Conservation (phyloP, 192 early-diverging fungal species). For the Geranomyces michiganensis region DNA sequence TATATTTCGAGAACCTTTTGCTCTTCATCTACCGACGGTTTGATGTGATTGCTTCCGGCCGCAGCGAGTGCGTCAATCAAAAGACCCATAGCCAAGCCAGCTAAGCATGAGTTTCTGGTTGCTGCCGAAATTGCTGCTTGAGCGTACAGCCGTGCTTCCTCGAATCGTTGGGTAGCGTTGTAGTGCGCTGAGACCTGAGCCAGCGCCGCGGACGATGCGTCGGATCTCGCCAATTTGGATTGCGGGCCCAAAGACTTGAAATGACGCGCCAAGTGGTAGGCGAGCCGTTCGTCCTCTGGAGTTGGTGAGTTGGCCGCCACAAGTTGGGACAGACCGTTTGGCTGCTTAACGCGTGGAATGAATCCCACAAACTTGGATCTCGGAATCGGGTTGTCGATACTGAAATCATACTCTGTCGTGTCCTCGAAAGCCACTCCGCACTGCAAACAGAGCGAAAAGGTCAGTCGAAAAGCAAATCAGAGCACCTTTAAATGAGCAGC, state of each 20-base stretch:
- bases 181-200: conserved; percentile 48
- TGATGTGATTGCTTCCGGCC: neutral
- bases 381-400: conserved; percentile 28
- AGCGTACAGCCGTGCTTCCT: conserved; percentile 57
- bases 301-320: neutral
- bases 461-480: neutral
- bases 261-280: conserved; percentile 54
- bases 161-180: conserved; percentile 44
- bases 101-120: conserved; percentile 41
- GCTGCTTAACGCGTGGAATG: conserved; percentile 38
- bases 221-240: conserved; percentile 41
- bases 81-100: conserved; percentile 44
- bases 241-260: conserved; percentile 51
- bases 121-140: conserved; percentile 44
- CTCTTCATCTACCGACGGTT: conserved; percentile 15
- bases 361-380: conserved; percentile 41
- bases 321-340: conserved; percentile 39
- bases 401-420: conserved; percentile 51
- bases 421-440: conserved; percentile 56
- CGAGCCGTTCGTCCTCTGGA: conserved; percentile 47
- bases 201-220: conserved; percentile 39
- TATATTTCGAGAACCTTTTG: conserved; percentile 20
- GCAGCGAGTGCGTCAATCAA: conserved; percentile 26
- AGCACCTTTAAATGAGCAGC: neutral
- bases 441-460: conserved; percentile 20